A percentile compares a stretch with the other conserved stretches of the same genome.
Conservation (phyloP, 2,329 filamentous ascomycete species). For the Leptographium flavum region DNA sequence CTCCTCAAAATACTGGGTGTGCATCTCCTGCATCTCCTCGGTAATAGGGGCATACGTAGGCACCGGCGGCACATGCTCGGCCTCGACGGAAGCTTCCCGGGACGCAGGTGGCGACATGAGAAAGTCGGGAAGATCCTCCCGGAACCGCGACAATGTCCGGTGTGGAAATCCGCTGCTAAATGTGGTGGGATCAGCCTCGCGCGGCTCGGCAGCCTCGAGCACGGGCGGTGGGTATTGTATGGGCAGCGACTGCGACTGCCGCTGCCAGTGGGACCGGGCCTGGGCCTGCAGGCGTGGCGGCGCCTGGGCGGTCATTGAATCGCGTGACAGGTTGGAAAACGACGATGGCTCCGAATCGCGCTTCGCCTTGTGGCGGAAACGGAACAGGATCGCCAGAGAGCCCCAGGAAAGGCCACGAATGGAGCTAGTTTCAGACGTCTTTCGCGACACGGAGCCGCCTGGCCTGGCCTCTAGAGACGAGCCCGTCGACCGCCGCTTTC, state of each 20-base stretch:
- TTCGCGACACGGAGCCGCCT: constrained; percentile 18
- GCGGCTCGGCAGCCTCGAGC: constrained; percentile 5
- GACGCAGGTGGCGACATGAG: constrained; percentile 78
- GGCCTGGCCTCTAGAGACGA: constrained; percentile 3
- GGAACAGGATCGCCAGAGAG: constrained; percentile 46
- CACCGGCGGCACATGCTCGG: constrained; percentile 23
- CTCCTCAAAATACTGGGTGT: constrained; percentile 2
- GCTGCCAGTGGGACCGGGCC: neutral
- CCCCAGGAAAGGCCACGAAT: constrained; percentile 43
- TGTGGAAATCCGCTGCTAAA: constrained; percentile 42
- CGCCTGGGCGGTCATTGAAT: constrained; percentile 50
- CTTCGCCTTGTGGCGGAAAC: constrained; percentile 47
- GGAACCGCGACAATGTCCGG: constrained; percentile 78
- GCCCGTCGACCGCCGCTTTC: constrained; percentile 29
- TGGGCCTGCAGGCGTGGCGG: constrained; percentile 1
- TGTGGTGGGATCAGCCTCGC: constrained; percentile 15
- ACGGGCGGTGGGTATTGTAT: constrained; percentile 14
- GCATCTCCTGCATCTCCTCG: constrained; percentile 11
- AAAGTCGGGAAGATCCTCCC: constrained; percentile 79
- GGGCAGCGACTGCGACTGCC: neutral
- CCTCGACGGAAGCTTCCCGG: constrained; percentile 63
- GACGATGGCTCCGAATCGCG: constrained; percentile 50
- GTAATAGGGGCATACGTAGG: constrained; percentile 6
- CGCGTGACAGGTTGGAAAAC: constrained; percentile 84
- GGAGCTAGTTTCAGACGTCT: constrained; percentile 39